A percentile compares a stretch with the other conserved stretches of the same genome.
Conservation (phyloP, 1,284 basidiomycete species). For the Marasmius oreades region DNA sequence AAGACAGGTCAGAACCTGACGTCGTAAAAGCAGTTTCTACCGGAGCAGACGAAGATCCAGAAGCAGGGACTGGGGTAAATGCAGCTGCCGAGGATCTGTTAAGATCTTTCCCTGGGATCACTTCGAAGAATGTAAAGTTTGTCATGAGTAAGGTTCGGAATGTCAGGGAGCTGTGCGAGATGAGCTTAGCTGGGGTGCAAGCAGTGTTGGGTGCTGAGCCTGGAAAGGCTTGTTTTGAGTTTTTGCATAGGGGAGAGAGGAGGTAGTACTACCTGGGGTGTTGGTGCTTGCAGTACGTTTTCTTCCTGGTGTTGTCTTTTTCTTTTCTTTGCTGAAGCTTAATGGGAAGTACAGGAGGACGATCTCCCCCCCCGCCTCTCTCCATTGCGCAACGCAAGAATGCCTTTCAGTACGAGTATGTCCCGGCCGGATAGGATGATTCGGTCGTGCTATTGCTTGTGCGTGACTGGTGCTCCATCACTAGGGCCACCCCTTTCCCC, state of each 20-base stretch:
- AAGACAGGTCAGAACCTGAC: constrained; percentile 83
- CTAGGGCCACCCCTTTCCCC: no score
- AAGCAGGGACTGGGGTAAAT: constrained; percentile 66
- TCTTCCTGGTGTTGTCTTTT: no score
- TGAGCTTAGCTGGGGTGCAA: constrained; percentile 63
- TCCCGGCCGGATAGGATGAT: no score
- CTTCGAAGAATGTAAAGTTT: constrained; percentile 81
- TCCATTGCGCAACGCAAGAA: no score
- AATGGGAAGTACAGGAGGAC: no score
- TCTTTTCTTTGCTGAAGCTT: no score
- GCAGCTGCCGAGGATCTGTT: constrained; percentile 74
- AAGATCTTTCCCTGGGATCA: constrained; percentile 74
- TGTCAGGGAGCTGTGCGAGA: constrained; percentile 73
- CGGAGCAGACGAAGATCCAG: constrained; percentile 74
- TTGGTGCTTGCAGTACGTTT: no score
- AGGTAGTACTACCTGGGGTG: no score
- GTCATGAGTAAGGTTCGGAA: constrained; percentile 80
- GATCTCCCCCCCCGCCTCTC: no score
- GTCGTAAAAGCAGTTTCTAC: constrained; percentile 69
- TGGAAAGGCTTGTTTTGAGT: constrained; percentile 76
- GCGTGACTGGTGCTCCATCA: no score
- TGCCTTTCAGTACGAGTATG: no score
- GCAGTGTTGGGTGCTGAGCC: constrained; percentile 80
- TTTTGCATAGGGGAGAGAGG: constrained; percentile 72
- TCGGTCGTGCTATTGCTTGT: no score